These are phyloP conservation scores for Aspergillus versicolor DNA, from an alignment of 2,329 filamentous ascomycete genomes.

Conservation along the genomic window DNA sequence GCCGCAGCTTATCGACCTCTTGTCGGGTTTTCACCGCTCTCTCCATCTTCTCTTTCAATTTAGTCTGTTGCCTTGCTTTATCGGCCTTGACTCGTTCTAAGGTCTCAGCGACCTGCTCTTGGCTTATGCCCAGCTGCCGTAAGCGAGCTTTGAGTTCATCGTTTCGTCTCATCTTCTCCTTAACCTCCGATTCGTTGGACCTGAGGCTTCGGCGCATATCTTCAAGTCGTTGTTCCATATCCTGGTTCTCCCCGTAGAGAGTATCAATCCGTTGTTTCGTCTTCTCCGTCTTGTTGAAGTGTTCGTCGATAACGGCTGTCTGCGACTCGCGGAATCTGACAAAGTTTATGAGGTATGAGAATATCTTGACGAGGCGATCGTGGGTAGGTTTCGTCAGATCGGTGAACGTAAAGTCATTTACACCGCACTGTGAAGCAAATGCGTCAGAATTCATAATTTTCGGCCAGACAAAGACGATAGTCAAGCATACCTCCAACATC, in stretches of 20 bases:
- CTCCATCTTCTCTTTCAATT: constrained; percentile 51
- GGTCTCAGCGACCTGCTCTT: constrained; percentile 78
- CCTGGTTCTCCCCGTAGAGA: constrained; percentile 80
- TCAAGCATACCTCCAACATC: constrained; percentile 59
- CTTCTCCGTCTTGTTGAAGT: constrained; percentile 86
- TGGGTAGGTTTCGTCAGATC: constrained; percentile 91
- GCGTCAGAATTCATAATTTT: not conserved
- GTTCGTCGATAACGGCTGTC: constrained; percentile 82
- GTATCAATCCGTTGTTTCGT: constrained; percentile 86
- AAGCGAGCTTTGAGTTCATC: constrained; percentile 82
- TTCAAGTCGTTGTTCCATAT: constrained; percentile 74
- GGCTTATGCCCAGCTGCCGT: constrained; percentile 74
- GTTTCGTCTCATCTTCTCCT: constrained; percentile 81
- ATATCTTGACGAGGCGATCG: constrained; percentile 87
- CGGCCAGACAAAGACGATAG: not conserved
- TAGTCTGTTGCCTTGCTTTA: constrained; percentile 71
- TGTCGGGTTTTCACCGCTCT: constrained; percentile 66
- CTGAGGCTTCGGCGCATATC: constrained; percentile 79
- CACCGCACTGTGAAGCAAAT: constrained; percentile 64
- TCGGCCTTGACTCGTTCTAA: constrained; percentile 80
- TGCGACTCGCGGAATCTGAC: constrained; percentile 95
- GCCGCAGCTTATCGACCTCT: constrained; percentile 84
- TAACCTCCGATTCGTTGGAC: constrained; percentile 76
- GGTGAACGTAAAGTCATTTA: constrained; percentile 89
- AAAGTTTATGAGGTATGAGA: constrained; percentile 98